Conservation (phyloP, 1,284 basidiomycete genomes). For the Ustilago trichophora region DNA sequence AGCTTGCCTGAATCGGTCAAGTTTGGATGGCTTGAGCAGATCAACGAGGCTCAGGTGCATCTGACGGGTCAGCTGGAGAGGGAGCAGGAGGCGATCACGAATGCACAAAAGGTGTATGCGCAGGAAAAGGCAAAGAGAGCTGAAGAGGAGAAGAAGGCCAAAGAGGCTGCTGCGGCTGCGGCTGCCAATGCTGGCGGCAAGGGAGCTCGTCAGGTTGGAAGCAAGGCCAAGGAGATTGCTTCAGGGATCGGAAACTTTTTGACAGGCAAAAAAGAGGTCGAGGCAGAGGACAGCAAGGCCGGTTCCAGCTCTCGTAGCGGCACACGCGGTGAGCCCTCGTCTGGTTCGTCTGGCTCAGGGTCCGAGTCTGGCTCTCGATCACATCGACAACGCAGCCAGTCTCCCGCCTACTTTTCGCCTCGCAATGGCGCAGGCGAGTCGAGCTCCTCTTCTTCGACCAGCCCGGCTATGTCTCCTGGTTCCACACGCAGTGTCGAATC, state of each 20-base stretch:
- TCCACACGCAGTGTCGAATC: constrained; percentile 16
- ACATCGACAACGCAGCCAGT: constrained; percentile 33
- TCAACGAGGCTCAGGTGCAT: constrained; percentile 34
- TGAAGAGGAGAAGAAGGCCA: constrained; percentile 33
- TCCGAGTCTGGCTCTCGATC: constrained; percentile 26
- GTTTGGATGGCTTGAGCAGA: constrained; percentile 40
- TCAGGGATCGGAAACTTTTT: constrained; percentile 34
- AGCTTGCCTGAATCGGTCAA: constrained; percentile 39
- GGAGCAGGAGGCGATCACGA: constrained; percentile 33
- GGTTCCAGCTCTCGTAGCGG: no score
- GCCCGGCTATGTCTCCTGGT: constrained; percentile 30
- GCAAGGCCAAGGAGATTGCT: constrained; percentile 24
- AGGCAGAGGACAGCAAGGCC: no score
- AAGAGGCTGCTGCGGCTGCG: constrained; percentile 20
- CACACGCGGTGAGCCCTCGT: constrained; percentile 11
- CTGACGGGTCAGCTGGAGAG: constrained; percentile 18
- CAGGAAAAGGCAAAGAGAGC: constrained; percentile 41
- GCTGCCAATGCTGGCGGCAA: constrained; percentile 9
- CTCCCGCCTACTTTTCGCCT: constrained; percentile 41
- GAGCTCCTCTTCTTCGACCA: constrained; percentile 33
- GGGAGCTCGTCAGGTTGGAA: constrained; percentile 2
- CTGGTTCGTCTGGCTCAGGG: constrained; percentile 15
- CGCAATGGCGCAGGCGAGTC: constrained; percentile 29
- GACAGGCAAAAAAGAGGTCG: constrained; percentile 12
- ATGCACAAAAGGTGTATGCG: constrained; percentile 36